A percentile compares a stretch with the other conserved stretches of the same genome.
Conservation (phyloP, 495 filamentous ascomycete genomes). For the Neohortaea acidophila region DNA sequence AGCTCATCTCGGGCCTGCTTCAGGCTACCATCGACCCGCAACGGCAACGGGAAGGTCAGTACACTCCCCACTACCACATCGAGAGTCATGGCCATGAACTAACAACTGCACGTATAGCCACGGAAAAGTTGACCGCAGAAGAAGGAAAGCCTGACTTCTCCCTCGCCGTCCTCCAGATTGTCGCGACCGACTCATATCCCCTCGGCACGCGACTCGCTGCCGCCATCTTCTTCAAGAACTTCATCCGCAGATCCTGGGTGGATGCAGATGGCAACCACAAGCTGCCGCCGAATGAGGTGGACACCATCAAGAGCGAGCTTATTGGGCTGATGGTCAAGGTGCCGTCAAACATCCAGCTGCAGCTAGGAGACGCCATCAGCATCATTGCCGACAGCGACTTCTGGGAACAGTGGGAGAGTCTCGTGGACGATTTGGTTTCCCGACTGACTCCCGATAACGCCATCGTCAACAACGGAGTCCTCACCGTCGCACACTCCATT, state of each 20-base stretch:
- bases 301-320: constrained; percentile 80
- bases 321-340: constrained; percentile 93
- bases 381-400: constrained; percentile 97
- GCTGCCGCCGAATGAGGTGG: constrained; percentile 62
- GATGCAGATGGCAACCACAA: constrained; percentile 89
- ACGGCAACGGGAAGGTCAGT: constrained; percentile 73
- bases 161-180: constrained; percentile 73
- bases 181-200: constrained; percentile 52
- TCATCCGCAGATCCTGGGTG: constrained; percentile 63
- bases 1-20: constrained; percentile 60
- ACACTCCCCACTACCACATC: not conserved
- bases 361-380: constrained; percentile 91
- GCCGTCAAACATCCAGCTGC: constrained; percentile 70
- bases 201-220: constrained; percentile 71
- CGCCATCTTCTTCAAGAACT: constrained; percentile 96
- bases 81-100: constrained; percentile 3
- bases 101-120: constrained; percentile 46
- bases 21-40: constrained; percentile 72
- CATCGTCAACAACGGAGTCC: constrained; percentile 74
- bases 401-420: constrained; percentile 83
- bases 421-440: constrained; percentile 82
- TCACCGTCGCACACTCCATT: constrained; percentile 95
- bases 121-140: constrained; percentile 61
- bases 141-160: constrained; percentile 64
- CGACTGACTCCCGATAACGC: constrained; percentile 64